Conservation (phyloP, 306 rosid species). For the Benincasa hispida region DNA sequence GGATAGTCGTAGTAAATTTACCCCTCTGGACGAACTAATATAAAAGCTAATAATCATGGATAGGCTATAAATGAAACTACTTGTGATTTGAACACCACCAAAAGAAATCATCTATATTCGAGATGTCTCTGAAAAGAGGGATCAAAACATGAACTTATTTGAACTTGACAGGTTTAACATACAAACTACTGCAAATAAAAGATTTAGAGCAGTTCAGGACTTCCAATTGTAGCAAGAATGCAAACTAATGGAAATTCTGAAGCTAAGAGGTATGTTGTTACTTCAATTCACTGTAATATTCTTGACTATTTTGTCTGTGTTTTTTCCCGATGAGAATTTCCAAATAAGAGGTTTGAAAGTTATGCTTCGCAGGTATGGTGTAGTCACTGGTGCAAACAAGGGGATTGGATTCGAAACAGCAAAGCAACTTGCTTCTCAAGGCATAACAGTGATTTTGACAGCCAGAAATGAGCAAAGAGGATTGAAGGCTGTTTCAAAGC, state of each 20-base stretch:
- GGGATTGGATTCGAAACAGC: constrained; percentile 40
- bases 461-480: constrained; percentile 40
- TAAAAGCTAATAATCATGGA: background rate
- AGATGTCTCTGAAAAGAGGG: background rate
- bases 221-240: constrained; percentile 9
- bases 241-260: background rate
- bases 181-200: background rate
- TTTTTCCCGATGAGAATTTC: background rate
- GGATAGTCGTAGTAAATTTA: background rate
- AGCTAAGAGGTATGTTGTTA: constrained; percentile 13
- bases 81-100: background rate
- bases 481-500: constrained; percentile 22
- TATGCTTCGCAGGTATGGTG: constrained; percentile 19
- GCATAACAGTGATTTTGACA: constrained; percentile 35
- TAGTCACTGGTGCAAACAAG: constrained; percentile 46
- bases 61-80: background rate
- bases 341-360: background rate
- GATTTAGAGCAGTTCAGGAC: background rate
- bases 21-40: background rate
- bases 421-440: constrained; percentile 26
- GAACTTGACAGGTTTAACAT: background rate
- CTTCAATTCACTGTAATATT: background rate
- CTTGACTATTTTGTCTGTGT: background rate
- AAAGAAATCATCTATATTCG: background rate
- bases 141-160: background rate